Percentiles rank a stretch among this genome's conserved stretches.
Conservation (phyloP, 371 early-diverging fungal genomes). For the Rhizopus sp. region DNA sequence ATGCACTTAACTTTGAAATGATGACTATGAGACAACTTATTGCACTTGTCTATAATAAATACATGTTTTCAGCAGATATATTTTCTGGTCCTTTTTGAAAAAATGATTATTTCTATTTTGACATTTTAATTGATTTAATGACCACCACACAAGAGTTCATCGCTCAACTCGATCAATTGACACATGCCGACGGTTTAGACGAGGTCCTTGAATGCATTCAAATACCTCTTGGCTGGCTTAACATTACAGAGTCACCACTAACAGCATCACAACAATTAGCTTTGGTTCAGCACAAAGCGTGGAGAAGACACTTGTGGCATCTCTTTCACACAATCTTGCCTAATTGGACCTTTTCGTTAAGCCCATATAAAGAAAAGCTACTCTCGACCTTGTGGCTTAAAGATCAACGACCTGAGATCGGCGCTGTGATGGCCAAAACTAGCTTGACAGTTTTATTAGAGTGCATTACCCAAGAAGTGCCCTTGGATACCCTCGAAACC, state of each 20-base stretch:
- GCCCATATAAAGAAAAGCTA: constrained; percentile 5
- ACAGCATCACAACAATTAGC: constrained; percentile 2
- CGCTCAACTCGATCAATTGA: background rate
- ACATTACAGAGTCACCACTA: background rate
- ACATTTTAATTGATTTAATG: background rate
- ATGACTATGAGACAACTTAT: too few relatives aligned
- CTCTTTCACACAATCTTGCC: constrained; percentile 30
- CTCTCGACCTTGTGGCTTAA: constrained; percentile 4
- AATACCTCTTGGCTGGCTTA: constrained; percentile 7
- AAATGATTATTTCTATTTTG: background rate
- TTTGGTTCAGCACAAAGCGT: constrained; percentile 15
- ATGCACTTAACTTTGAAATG: too few relatives aligned
- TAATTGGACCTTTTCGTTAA: constrained; percentile 25
- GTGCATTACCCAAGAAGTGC: constrained; percentile 14
- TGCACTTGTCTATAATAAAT: too few relatives aligned
- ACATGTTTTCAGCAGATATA: too few relatives aligned
- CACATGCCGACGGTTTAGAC: background rate
- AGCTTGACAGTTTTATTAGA: constrained; percentile 29
- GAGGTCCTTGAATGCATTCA: constrained; percentile 1
- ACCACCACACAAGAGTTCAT: constrained; percentile 1
- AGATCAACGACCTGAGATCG: background rate
- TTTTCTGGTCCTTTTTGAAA: background rate
- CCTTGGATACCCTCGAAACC: constrained; percentile 18
- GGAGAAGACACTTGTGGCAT: constrained; percentile 34
- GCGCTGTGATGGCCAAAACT: constrained; percentile 10